Base-by-base conservation (phyloP, 139 green algal genomes). In the Picochlorum costavermella region DNA sequence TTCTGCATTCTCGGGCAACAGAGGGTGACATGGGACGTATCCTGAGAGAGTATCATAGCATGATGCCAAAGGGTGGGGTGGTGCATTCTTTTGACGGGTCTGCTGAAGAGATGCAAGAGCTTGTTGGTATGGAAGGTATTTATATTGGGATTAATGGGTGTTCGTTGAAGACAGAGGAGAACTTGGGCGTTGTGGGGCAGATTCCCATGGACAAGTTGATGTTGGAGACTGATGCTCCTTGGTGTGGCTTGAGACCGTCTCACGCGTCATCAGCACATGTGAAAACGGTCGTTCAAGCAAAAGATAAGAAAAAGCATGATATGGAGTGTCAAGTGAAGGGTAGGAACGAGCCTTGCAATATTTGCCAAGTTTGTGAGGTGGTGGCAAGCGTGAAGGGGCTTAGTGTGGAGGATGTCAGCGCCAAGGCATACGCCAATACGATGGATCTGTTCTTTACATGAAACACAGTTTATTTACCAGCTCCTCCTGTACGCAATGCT, bases 201-300 rank as follows among this genome's bases (percentile, higher is more conserved):
- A 74, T 96, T 17, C 89, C 89, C 1, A 20, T 79, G 31, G 82
- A 85, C 20, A 71, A 86, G 5, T 51, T 96, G n/a, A 75, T 95
- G 69, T 37, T 96, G 0, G 89, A 96, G 63, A 96, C 89, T 16
- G 89, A 96, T 74, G 79, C 73, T 45, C 89, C 89, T 1, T 96
- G 90, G 76, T 96, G 87, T 60, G 84, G 89, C 16, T 79, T 88
- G 30, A 72, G 81, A 63, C 64, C 64, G 0, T 74, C 71, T 20
- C 81, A 88, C 50, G 76, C 78, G 30, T 63, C 70, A 37, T 55
- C 50, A 46, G n/a, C 31, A n/a, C 57, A 83, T 48, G 69, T 89
- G 16, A 44, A 44, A 10, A 79, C 72, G 10, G 60, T 8, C 6
- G 48, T 29, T 16, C 51, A 69, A 51, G 73, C 83, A 31, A 85